Evolutionary conservation across 2,329 filamentous ascomycete genomes (phyloP), one percentile per base, ranked within the genome.

Genomic region (Achaetomium macrosporum): DNA sequence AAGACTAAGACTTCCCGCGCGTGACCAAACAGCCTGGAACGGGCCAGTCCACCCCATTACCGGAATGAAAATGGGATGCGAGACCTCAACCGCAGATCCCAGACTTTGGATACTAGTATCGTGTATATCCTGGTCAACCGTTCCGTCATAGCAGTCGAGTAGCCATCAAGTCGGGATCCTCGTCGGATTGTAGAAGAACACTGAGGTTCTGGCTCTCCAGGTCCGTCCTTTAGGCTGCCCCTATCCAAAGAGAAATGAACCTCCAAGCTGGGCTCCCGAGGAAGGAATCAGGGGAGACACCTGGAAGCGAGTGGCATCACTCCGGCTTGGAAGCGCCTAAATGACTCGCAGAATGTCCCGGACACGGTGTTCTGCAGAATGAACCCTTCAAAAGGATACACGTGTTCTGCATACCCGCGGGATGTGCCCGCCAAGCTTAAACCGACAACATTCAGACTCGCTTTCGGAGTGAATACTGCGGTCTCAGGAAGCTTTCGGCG

Each of bases 381-480:
- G 33, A 35, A 15, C 2, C 17, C 10, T 30, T 41, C 17, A 17
- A 39, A 25, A n/a, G 17, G 31, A 35, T 46, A 45, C 51, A 50
- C 42, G 51, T 50, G 36, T 54, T 39, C 42, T 35, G 35, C 46
- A 30, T 37, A n/a, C 5, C 15, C 19, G 42, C 42, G 42, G 48
- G n/a, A 51, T 51, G 42, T 12, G 29, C 13, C 8, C 12, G 40
- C 20, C 15, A 35, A 17, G 3, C 9, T 15, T 13, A 17, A 19
- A n/a, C 29, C 36, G 30, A 5, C 4, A 25, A 4, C 25, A 7
- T 25, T 25, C 25, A 36, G 9, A n/a, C 31, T 15, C 15, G 30
- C 15, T 20, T 13, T 45, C 20, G 13, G 42, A 8, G 12, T 20
- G 19, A 19, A 19, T 25, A 3, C 13, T 35, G 5, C 37, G 8